Percentiles rank a stretch among this genome's conserved stretches.
phyloP scores from a whole-genome alignment of 192 early-diverging fungal species.

The Coemansia reversa region DNA sequence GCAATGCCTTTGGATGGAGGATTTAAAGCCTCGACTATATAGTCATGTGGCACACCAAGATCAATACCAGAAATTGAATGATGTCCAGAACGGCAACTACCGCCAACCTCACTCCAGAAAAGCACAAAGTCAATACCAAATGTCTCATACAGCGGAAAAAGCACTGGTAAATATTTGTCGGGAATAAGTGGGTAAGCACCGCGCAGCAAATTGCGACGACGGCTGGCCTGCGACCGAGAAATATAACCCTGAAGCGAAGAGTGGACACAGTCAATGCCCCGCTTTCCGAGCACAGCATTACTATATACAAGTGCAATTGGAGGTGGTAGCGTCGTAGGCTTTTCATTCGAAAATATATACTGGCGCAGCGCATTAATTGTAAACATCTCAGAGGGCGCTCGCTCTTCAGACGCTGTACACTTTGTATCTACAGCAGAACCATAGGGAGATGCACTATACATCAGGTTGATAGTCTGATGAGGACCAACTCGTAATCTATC shows the following conservation, averaged over 20 bases:
- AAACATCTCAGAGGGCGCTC: constrained; percentile 44
- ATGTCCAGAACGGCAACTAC: constrained; percentile 60
- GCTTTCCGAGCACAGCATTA: constrained; percentile 51
- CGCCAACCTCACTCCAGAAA: constrained; percentile 64
- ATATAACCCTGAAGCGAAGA: constrained; percentile 69
- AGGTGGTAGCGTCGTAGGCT: constrained; percentile 21
- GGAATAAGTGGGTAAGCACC: constrained; percentile 70
- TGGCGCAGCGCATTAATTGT: constrained; percentile 49
- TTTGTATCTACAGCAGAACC: background rate
- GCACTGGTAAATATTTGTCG: constrained; percentile 51
- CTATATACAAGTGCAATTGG: constrained; percentile 40
- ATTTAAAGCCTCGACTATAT: constrained; percentile 57
- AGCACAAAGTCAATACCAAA: constrained; percentile 86
- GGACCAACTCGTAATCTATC: constrained; percentile 22
- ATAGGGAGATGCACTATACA: constrained; percentile 22
- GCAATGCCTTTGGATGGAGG: constrained; percentile 52
- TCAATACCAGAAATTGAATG: constrained; percentile 94
- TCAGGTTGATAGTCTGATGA: constrained; percentile 38
- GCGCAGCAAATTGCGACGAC: constrained; percentile 64
- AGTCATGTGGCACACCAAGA: constrained; percentile 73
- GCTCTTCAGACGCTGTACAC: constrained; percentile 20
- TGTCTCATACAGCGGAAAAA: constrained; percentile 85
- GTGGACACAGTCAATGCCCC: constrained; percentile 59
- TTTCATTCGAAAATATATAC: constrained; percentile 44
- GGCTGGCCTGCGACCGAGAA: constrained; percentile 67